A percentile compares a stretch with the other conserved stretches of the same genome.
phyloP scores from a whole-genome alignment of 2,329 filamentous ascomycete species.

The Periconia sp. region DNA sequence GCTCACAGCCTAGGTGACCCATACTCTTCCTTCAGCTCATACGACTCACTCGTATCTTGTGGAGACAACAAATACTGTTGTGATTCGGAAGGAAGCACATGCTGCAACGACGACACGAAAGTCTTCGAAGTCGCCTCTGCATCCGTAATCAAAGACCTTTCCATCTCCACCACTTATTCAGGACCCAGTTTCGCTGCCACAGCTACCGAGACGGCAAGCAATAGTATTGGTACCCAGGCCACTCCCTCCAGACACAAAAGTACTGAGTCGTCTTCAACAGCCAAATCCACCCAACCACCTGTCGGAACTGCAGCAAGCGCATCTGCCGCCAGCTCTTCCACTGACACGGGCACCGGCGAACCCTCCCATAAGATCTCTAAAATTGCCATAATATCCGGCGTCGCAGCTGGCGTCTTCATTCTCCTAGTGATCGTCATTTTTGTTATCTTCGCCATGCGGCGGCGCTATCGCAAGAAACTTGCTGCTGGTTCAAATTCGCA shows the following conservation, averaged over 20 bases:
- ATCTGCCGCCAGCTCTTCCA: no score
- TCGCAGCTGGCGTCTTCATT: background rate
- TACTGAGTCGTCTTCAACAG: no score
- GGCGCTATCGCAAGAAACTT: background rate
- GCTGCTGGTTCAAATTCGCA: background rate
- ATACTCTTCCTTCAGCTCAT: conserved; percentile 5
- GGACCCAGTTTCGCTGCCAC: background rate
- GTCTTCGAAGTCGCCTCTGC: conserved; percentile 15
- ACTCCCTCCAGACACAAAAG: no score
- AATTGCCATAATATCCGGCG: background rate
- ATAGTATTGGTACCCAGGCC: no score
- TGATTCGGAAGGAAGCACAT: conserved; percentile 17
- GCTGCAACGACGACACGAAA: conserved; percentile 22
- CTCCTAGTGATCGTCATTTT: background rate
- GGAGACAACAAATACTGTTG: conserved; percentile 20
- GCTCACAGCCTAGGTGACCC: no score
- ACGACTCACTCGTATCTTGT: conserved; percentile 16
- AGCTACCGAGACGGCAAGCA: no score
- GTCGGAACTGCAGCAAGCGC: no score
- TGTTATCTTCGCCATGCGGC: background rate
- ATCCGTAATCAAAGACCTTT: conserved; percentile 17
- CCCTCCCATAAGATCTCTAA: no score
- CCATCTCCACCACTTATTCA: background rate
- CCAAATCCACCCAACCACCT: no score
- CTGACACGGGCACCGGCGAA: no score